A percentile compares a stretch with the other conserved stretches of the same genome.
Conservation (phyloP, 805 yeast species). For the Wickerhamiella sergipiensis region DNA sequence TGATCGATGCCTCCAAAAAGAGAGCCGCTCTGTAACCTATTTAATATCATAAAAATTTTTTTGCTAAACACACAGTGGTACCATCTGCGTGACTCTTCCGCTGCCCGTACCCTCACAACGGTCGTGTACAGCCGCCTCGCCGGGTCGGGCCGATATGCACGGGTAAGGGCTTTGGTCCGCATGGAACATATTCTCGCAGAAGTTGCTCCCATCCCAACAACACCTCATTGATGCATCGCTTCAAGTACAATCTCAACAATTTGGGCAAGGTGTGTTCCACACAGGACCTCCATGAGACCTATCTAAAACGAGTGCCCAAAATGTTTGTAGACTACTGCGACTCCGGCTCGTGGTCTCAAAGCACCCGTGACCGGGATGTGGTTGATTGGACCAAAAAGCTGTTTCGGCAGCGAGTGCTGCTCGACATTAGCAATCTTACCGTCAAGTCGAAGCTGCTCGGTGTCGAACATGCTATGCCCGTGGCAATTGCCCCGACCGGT, state of each 20-base stretch:
- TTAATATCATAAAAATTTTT: too few species aligned
- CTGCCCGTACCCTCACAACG: too few species aligned
- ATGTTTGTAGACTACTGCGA: neutral
- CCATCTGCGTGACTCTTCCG: too few species aligned
- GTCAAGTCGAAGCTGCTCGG: neutral
- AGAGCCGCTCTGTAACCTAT: neutral
- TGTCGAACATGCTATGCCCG: neutral
- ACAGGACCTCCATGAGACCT: neutral
- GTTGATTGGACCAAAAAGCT: neutral
- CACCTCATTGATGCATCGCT: neutral
- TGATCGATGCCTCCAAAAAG: conserved; percentile 34
- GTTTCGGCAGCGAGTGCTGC: neutral
- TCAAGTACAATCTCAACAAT: neutral
- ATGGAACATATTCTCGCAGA: neutral
- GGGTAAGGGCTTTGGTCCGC: neutral
- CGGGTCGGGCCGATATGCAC: neutral
- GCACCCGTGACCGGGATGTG: neutral
- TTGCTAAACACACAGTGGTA: too few species aligned
- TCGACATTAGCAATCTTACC: neutral
- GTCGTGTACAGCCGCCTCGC: too few species aligned
- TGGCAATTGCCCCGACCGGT: neutral
- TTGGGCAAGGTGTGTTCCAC: neutral
- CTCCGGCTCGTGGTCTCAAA: neutral
- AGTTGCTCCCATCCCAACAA: too few species aligned
- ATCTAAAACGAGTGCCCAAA: neutral